These are phyloP conservation scores for Przewalskia tangutica DNA, from an alignment of 257 asterid genomes.

Conservation along the genomic window DNA sequence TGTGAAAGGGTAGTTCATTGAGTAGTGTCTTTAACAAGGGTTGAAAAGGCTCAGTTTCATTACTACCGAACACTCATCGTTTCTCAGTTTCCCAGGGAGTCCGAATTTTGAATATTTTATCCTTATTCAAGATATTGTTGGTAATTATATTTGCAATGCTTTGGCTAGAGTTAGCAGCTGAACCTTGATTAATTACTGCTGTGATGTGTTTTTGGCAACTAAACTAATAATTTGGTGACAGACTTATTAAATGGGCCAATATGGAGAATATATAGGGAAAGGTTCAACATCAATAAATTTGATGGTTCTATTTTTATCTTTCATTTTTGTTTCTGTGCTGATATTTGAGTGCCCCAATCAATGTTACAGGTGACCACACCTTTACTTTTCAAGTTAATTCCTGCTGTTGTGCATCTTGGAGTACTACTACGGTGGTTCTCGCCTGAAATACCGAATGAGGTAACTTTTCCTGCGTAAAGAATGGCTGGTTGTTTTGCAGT, in stretches of 20 bases:
- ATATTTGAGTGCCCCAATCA: conserved; percentile 6
- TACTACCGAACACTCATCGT: not conserved
- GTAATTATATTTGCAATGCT: not conserved
- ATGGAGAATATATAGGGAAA: not conserved
- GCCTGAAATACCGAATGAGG: conserved; percentile 59
- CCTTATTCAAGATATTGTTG: not conserved
- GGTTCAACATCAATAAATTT: not conserved
- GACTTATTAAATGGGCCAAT: not conserved
- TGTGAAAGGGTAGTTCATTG: not conserved
- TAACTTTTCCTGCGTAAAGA: conserved; percentile 9
- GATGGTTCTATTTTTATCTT: not conserved
- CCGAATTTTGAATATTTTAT: not conserved
- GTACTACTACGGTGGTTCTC: conserved; percentile 66
- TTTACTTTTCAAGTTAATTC: conserved; percentile 71
- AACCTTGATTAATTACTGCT: not conserved
- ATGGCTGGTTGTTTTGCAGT: not conserved
- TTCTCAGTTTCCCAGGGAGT: not conserved
- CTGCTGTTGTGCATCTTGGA: conserved; percentile 70
- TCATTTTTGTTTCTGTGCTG: not conserved
- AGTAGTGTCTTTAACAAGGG: not conserved
- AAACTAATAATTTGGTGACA: not conserved
- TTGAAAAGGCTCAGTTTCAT: not conserved
- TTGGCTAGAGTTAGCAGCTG: not conserved
- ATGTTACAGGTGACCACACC: conserved; percentile 70
- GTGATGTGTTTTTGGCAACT: not conserved